Evolutionary conservation across 2,329 filamentous ascomycete species (phyloP).

Genomic region (Paracamarosporium sp.): DNA sequence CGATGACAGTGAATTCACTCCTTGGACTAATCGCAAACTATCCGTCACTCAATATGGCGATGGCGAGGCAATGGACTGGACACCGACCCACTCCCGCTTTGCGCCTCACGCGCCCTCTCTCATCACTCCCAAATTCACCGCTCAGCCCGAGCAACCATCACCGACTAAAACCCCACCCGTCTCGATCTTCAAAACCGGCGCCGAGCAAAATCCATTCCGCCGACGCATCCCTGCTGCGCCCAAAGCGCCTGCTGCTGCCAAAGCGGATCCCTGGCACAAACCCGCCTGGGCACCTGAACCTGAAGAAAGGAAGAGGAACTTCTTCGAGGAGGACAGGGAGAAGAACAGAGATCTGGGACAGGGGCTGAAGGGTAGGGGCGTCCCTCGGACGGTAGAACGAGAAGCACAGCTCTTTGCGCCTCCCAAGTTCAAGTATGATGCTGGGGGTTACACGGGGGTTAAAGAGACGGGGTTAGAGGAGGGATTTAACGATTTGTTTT

Average conservation of each 20-base stretch:
- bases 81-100: slow-evolving; percentile 57
- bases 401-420: slow-evolving; percentile 38
- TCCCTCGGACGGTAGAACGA: slow-evolving; percentile 33
- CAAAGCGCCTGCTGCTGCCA: slow-evolving; percentile 66
- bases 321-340: slow-evolving; percentile 54
- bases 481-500: slow-evolving; percentile 40
- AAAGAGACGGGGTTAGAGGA: slow-evolving; percentile 42
- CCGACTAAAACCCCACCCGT: slow-evolving; percentile 15
- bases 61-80: slow-evolving; percentile 76
- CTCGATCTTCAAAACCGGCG: slow-evolving; percentile 30
- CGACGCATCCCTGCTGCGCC: slow-evolving; percentile 74
- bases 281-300: slow-evolving; percentile 56
- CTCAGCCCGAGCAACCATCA: slow-evolving; percentile 13
- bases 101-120: slow-evolving; percentile 42
- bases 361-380: slow-evolving; percentile 28
- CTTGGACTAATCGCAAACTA: slow-evolving; percentile 18
- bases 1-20: slow-evolving; percentile 34
- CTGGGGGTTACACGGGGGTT: slow-evolving; percentile 35
- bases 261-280: slow-evolving; percentile 66
- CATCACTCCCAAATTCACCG: slow-evolving; percentile 29
- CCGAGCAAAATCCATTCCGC: slow-evolving; percentile 66
- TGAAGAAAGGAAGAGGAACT: slow-evolving; percentile 58
- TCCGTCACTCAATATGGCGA: slow-evolving; percentile 7
- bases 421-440: slow-evolving; percentile 43
- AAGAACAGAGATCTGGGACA: background rate